phyloP scores from a whole-genome alignment of 2,329 filamentous ascomycete genomes.

The Phoma sp. region DNA sequence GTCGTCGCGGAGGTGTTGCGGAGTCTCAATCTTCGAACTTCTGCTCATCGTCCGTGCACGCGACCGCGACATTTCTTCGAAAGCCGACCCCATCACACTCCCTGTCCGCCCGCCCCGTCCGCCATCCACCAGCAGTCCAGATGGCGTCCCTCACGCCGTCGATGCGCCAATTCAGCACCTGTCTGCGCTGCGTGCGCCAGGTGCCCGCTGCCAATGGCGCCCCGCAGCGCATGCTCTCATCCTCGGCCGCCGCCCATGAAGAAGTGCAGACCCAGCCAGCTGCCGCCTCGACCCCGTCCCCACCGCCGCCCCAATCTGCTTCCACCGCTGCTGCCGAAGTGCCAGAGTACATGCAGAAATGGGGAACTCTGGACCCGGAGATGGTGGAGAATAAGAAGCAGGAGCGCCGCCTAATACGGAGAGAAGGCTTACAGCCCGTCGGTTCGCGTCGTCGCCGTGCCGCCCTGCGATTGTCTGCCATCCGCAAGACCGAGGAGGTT shows the following conservation, averaged over 20 bases:
- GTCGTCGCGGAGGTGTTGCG: slow-evolving; percentile 34
- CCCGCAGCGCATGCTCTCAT: slow-evolving; percentile 55
- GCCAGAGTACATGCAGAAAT: slow-evolving; percentile 45
- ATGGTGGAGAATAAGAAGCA: slow-evolving; percentile 51
- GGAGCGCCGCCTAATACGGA: slow-evolving; percentile 71
- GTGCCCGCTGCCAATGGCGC: slow-evolving; percentile 38
- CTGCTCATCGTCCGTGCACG: background rate
- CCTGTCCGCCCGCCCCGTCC: slow-evolving; percentile 15
- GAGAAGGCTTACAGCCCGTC: slow-evolving; percentile 70
- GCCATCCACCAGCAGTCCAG: slow-evolving; percentile 19
- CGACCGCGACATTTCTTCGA: slow-evolving; percentile 9
- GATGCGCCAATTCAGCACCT: slow-evolving; percentile 41
- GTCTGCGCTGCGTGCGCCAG: slow-evolving; percentile 43
- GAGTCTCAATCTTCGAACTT: slow-evolving; percentile 9
- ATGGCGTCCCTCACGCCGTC: slow-evolving; percentile 47
- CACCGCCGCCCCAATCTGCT: slow-evolving; percentile 18
- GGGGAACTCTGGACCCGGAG: slow-evolving; percentile 42
- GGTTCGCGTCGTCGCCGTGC: slow-evolving; percentile 82
- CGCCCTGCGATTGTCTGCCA: slow-evolving; percentile 42
- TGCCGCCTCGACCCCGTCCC: slow-evolving; percentile 27
- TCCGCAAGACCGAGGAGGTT: slow-evolving; percentile 66
- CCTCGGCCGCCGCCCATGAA: slow-evolving; percentile 51
- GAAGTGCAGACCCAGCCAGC: slow-evolving; percentile 49
- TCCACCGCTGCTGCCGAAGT: slow-evolving; percentile 11
- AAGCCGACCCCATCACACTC: slow-evolving; percentile 27